Evolutionary conservation across 2,329 filamentous ascomycete genomes (phyloP), one percentile per base, ranked within the genome.

Genomic region (Tolypocladium inflatum): DNA sequence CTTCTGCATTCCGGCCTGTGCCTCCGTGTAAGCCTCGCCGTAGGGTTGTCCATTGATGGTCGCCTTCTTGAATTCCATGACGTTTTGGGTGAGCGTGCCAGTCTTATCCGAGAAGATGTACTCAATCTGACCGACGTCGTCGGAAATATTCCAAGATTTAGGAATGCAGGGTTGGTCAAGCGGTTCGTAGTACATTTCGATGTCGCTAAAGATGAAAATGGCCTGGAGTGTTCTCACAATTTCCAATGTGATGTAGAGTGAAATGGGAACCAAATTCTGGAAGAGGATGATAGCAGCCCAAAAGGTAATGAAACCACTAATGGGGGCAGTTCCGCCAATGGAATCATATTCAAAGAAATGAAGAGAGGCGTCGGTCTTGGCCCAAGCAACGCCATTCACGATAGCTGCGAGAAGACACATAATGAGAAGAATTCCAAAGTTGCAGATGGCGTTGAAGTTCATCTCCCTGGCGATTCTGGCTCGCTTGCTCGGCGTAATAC

Each of bases 41-140:
- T 99, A 99, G 0, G 92, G 86, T 60, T 94, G 84, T n/a, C 93
- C 93, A 67, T 97, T 97, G 73, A 99, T 87, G 0, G 92, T 96
- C 57, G 89, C 91, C 74, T 99, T 99, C 74, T 97, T 97, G 83
- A 97, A 99, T 72, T 99, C 94, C 93, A 99, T 97, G 78, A 92
- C 88, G 69, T 97, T 97, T 74, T 94, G 95, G 8, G 93, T 97
- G 64, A 97, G 77, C 1, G 93, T 97, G 30, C 93, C 93, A 0
- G 93, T 97, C 78, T 97, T 97, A 77, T 97, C 93, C 0, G 91
- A 97, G 74, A 99, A 99, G 64, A 99, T 96, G 77, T 97, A 99
- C 74, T 97, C 94, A 61, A 99, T 96, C 74, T 99, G 94, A 17
- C 94, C 94, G 53, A 99, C 80, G 67, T 99, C 94, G 69, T 99